Evolutionary conservation across 352 stramenopile genomes (phyloP).

Genomic region (Phytophthora aleatoria): DNA sequence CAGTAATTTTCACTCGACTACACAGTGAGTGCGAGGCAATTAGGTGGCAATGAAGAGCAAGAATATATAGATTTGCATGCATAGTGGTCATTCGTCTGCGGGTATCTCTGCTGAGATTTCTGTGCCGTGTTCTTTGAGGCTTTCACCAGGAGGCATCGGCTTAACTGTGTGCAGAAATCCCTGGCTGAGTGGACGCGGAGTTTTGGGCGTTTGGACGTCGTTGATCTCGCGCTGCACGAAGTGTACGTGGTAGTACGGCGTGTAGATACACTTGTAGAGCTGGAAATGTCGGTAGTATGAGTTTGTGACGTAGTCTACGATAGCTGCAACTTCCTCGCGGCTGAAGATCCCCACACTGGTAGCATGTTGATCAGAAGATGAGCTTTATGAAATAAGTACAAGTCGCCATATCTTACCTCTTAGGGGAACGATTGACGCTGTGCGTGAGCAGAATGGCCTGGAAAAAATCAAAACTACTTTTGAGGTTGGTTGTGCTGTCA

Average conservation of each 20-base stretch:
- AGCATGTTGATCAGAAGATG: not conserved
- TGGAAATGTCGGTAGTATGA: conserved; percentile 83
- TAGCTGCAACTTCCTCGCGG: conserved; percentile 45
- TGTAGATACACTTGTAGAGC: conserved; percentile 85
- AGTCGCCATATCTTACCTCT: conserved; percentile 44
- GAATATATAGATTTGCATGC: conserved; percentile 35
- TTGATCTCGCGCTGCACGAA: conserved; percentile 53
- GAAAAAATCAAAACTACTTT: conserved; percentile 62
- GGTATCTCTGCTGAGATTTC: conserved; percentile 9
- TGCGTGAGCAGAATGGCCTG: conserved; percentile 64
- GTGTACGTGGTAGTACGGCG: conserved; percentile 59
- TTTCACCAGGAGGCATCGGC: conserved; percentile 5
- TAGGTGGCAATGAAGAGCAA: conserved; percentile 11
- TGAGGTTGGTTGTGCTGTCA: conserved; percentile 53
- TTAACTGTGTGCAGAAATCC: conserved; percentile 43
- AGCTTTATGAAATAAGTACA: not conserved
- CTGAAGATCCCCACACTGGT: conserved; percentile 65
- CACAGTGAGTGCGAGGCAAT: not conserved
- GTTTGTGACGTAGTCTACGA: conserved; percentile 80
- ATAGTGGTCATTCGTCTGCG: conserved; percentile 2
- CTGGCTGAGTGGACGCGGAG: conserved; percentile 40
- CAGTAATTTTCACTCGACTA: conserved; percentile 37
- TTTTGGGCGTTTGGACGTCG: conserved; percentile 46
- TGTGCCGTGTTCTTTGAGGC: not conserved
- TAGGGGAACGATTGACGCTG: conserved; percentile 71